phyloP scores from a whole-genome alignment of 345 rosid species.

The Conringia planisiliqua region DNA sequence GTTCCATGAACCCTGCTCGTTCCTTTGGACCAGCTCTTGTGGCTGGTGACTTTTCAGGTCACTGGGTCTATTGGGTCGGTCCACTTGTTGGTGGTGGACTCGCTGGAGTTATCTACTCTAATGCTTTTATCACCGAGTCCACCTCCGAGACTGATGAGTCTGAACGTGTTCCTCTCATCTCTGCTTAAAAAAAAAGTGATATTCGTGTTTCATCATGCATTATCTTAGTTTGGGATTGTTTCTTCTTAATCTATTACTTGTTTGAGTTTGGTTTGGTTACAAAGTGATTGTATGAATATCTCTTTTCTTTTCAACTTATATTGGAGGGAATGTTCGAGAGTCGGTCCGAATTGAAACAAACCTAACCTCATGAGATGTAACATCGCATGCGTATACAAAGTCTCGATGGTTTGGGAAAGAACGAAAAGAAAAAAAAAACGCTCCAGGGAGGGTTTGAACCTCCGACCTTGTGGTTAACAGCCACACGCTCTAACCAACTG shows the following conservation, averaged over 20 bases:
- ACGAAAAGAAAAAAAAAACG: neutral
- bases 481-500: slow-evolving; percentile 97
- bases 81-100: slow-evolving; percentile 86
- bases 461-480: slow-evolving; percentile 96
- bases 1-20: slow-evolving; percentile 94
- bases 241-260: neutral
- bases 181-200: neutral
- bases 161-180: slow-evolving; percentile 48
- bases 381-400: neutral
- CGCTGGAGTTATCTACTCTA: slow-evolving; percentile 69
- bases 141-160: neutral
- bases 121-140: slow-evolving; percentile 44
- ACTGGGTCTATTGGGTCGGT: slow-evolving; percentile 93
- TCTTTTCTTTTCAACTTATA: neutral
- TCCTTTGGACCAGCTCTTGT: slow-evolving; percentile 86
- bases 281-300: neutral
- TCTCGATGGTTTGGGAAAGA: no score
- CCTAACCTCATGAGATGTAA: neutral
- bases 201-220: neutral
- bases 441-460: slow-evolving; percentile 83
- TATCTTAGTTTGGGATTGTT: neutral
- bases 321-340: neutral
- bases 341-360: neutral
- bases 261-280: slow-evolving; percentile 1
- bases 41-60: slow-evolving; percentile 64